Percentiles rank a stretch among this genome's conserved stretches.
Evolutionary conservation across 2,329 filamentous ascomycete genomes (phyloP).

Genomic region (Sclerotinia spermophila): DNA sequence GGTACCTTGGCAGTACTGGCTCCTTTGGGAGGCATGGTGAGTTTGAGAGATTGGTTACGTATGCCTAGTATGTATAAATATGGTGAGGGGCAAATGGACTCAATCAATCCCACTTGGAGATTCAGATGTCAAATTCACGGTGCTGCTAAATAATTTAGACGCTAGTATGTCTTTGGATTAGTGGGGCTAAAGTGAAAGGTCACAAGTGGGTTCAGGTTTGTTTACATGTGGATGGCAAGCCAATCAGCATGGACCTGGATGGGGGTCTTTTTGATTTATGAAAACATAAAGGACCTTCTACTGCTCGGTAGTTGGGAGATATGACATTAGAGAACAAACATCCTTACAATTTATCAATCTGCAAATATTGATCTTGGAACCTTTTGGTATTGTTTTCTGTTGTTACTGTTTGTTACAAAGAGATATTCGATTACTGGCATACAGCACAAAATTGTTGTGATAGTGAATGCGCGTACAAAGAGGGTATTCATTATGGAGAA

Average conservation of each 20-base stretch:
- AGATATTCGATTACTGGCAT: not conserved
- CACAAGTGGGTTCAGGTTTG: conserved; percentile 5
- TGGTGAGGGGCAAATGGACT: not conserved
- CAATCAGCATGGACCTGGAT: not conserved
- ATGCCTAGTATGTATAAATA: not conserved
- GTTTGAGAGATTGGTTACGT: not conserved
- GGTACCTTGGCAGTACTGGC: conserved; percentile 34
- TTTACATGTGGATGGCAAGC: conserved; percentile 9
- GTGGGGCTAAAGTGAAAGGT: not conserved
- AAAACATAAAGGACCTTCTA: not conserved
- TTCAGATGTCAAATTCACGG: not conserved
- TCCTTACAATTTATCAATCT: conserved; percentile 4
- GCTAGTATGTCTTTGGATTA: conserved; percentile 21
- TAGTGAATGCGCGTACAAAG: not conserved
- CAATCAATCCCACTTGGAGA: not conserved
- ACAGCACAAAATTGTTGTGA: not conserved
- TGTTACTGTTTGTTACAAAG: not conserved
- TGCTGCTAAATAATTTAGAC: conserved; percentile 26
- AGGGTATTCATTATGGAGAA: conserved; percentile 5
- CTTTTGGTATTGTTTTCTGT: not conserved
- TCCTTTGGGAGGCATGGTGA: conserved; percentile 37
- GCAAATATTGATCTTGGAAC: not conserved
- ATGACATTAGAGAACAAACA: not conserved
- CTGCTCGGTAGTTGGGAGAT: not conserved
- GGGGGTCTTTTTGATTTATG: conserved; percentile 4